A percentile compares a stretch with the other conserved stretches of the same genome.
phyloP scores from a whole-genome alignment of 495 filamentous ascomycete species.

The Delitschia confertaspora region DNA sequence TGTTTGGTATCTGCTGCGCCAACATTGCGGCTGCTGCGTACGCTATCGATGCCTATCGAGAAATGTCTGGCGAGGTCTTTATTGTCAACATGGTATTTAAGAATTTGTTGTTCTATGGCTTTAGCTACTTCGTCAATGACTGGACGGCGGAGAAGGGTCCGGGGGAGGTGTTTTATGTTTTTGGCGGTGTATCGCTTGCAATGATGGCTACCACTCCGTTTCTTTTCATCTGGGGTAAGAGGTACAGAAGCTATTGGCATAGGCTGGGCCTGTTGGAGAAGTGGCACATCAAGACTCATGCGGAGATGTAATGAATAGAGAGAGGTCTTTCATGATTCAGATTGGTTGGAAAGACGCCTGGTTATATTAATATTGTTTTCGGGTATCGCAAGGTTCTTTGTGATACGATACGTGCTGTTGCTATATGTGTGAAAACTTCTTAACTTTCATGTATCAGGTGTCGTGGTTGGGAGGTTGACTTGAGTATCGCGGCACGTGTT shows the following conservation, averaged over 20 bases:
- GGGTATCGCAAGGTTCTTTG: no score
- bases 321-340: no score
- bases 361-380: no score
- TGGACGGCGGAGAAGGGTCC: conserved; percentile 21
- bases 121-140: conserved; percentile 27
- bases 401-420: no score
- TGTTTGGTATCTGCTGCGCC: conserved; percentile 21
- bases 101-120: conserved; percentile 27
- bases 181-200: conserved; percentile 15
- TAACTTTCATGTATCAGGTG: no score
- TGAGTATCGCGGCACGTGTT: no score
- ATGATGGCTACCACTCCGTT: conserved; percentile 16
- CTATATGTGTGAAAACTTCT: no score
- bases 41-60: conserved; percentile 25
- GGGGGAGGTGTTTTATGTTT: conserved; percentile 20
- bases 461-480: no score
- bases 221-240: conserved; percentile 26
- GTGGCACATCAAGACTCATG: conserved; percentile 24
- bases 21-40: conserved; percentile 18
- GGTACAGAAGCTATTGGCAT: conserved; percentile 27
- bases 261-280: conserved; percentile 25
- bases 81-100: conserved; percentile 29
- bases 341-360: no score
- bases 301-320: conserved; percentile 20
- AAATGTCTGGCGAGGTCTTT: conserved; percentile 25